Percentiles rank a stretch among this genome's conserved stretches.
phyloP scores from a whole-genome alignment of 2,329 filamentous ascomycete genomes.

The Diatrype stigma region DNA sequence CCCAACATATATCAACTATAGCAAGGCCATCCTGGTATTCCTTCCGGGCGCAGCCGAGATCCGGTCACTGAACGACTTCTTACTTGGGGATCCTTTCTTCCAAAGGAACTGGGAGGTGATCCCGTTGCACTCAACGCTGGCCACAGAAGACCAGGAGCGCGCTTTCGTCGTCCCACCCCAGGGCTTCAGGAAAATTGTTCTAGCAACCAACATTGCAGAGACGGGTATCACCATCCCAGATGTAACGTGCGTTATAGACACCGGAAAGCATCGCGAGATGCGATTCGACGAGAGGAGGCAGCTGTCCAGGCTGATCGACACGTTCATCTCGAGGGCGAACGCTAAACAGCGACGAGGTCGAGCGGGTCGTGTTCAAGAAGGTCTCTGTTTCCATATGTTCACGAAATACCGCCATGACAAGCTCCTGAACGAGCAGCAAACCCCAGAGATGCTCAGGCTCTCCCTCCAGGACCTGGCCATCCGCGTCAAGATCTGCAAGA shows the following conservation, averaged over 20 bases:
- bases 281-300: conserved; percentile 91
- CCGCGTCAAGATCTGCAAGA: conserved; percentile 93
- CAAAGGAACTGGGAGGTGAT: conserved; percentile 77
- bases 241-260: conserved; percentile 94
- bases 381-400: conserved; percentile 93
- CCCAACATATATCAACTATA: conserved; percentile 64
- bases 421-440: conserved; percentile 85
- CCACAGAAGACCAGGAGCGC: conserved; percentile 91
- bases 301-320: conserved; percentile 84
- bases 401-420: conserved; percentile 85
- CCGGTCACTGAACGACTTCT: conserved; percentile 77
- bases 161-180: conserved; percentile 82
- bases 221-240: conserved; percentile 98
- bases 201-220: conserved; percentile 97
- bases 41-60: conserved; percentile 94
- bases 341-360: conserved; percentile 91
- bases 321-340: conserved; percentile 92
- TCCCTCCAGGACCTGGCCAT: conserved; percentile 94
- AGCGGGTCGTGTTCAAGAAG: conserved; percentile 92
- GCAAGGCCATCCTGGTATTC: conserved; percentile 91
- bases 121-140: conserved; percentile 89
- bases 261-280: conserved; percentile 97
- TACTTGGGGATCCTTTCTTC: conserved; percentile 74
- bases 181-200: conserved; percentile 84
- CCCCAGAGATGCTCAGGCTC: conserved; percentile 89